A percentile compares a stretch with the other conserved stretches of the same genome.
These are phyloP conservation scores for Babesia bovis DNA, from an alignment of 169 alveolate genomes.

Conservation along the genomic window DNA sequence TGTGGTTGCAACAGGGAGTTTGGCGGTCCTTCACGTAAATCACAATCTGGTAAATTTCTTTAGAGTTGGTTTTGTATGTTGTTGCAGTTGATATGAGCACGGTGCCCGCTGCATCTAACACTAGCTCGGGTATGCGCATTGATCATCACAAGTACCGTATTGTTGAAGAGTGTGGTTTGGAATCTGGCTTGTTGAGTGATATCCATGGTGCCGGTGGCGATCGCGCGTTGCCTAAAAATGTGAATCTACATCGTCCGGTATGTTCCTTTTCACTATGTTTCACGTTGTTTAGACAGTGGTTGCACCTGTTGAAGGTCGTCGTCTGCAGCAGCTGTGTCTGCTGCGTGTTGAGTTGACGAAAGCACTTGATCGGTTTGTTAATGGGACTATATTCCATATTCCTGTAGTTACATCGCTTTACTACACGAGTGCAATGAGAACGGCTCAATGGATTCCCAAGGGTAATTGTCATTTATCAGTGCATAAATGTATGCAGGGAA, in stretches of 20 bases:
- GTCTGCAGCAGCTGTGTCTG: slow-evolving; percentile 31
- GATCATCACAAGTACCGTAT: slow-evolving; percentile 19
- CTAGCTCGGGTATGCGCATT: background rate
- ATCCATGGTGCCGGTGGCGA: slow-evolving; percentile 25
- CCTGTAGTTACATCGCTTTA: slow-evolving; percentile 8
- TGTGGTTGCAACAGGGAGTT: slow-evolving; percentile 38
- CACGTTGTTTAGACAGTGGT: background rate
- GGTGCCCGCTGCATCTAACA: no score
- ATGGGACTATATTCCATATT: background rate
- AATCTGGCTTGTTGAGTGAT: slow-evolving; percentile 7
- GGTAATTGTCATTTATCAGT: background rate
- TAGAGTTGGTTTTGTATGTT: background rate
- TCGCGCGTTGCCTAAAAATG: background rate
- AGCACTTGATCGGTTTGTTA: slow-evolving; percentile 16
- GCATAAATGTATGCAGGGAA: background rate
- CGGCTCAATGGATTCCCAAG: background rate
- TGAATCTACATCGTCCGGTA: background rate
- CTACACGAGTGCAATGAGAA: slow-evolving; percentile 21
- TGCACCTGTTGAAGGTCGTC: slow-evolving; percentile 9
- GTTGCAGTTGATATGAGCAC: background rate
- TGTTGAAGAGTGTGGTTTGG: slow-evolving; percentile 31
- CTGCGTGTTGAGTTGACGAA: slow-evolving; percentile 20
- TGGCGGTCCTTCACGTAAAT: background rate
- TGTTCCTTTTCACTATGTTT: background rate
- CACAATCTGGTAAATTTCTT: background rate